Evolutionary conservation across 164 flowering plant genomes (phyloP).

Genomic region (Taxillus chinensis): DNA sequence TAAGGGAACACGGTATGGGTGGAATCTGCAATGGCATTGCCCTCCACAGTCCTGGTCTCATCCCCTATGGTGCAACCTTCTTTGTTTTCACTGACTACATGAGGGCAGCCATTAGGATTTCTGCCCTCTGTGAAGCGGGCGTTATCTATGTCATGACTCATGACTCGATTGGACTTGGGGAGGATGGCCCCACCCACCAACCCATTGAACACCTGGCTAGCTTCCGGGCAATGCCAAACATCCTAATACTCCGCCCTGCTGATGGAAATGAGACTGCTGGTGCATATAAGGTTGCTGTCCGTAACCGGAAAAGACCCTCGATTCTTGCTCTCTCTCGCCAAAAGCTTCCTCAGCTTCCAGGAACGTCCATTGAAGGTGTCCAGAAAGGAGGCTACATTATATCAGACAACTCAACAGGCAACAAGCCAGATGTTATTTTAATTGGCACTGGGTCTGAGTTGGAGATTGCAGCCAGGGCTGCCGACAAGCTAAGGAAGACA

Average conservation of each 20-base stretch:
- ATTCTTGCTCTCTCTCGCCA: conserved; percentile 54
- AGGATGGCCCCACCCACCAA: conserved; percentile 75
- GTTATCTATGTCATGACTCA: conserved; percentile 60
- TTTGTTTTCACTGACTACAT: background rate
- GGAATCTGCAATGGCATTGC: conserved; percentile 9
- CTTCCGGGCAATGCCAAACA: conserved; percentile 40
- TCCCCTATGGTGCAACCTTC: background rate
- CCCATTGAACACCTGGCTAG: conserved; percentile 61
- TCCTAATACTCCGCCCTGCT: conserved; percentile 47
- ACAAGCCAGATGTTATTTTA: conserved; percentile 38
- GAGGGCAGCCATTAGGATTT: conserved; percentile 11
- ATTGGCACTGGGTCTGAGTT: conserved; percentile 55
- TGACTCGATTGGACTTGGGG: conserved; percentile 67
- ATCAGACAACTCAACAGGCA: conserved; percentile 31
- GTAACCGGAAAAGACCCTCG: conserved; percentile 26
- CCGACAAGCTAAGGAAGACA: conserved; percentile 28
- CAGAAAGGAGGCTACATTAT: conserved; percentile 46
- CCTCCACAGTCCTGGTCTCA: background rate
- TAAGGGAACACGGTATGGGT: background rate
- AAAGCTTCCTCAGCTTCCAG: conserved; percentile 38
- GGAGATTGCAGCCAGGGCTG: conserved; percentile 30
- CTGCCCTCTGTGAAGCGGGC: conserved; percentile 51
- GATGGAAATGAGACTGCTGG: conserved; percentile 70
- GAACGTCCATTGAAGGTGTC: conserved; percentile 33
- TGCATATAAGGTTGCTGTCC: conserved; percentile 45